phyloP scores from a whole-genome alignment of 768 basidiomycete species.

The Rubroboletus satanas region DNA sequence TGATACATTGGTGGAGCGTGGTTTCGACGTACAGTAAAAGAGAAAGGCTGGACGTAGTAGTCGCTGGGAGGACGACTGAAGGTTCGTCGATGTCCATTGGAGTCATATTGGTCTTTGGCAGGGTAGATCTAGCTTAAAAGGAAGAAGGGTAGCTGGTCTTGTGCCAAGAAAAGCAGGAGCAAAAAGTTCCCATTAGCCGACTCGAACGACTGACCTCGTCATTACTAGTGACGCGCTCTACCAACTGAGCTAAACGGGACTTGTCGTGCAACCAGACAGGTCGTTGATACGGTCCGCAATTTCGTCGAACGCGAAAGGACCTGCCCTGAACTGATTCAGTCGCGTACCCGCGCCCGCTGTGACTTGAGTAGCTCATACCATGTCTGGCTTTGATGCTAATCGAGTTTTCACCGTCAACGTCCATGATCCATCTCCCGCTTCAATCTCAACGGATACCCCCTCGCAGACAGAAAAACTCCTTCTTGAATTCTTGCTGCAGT shows the following conservation, averaged over 20 bases:
- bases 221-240: slow-evolving; percentile 50
- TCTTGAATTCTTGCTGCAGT: slow-evolving; percentile 82
- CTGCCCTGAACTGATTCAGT: slow-evolving; percentile 24
- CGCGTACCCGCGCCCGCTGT: slow-evolving; percentile 7
- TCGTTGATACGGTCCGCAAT: background rate
- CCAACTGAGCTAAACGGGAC: slow-evolving; percentile 45
- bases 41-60: slow-evolving; percentile 68
- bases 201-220: slow-evolving; percentile 42
- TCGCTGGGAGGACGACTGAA: slow-evolving; percentile 69
- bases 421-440: slow-evolving; percentile 52
- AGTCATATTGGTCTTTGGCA: slow-evolving; percentile 32
- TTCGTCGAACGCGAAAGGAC: slow-evolving; percentile 26
- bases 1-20: background rate
- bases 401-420: slow-evolving; percentile 79
- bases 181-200: slow-evolving; percentile 40
- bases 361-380: slow-evolving; percentile 27
- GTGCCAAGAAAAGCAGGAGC: background rate
- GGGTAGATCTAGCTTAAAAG: background rate
- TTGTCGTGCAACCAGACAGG: background rate
- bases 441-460: slow-evolving; percentile 62
- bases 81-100: slow-evolving; percentile 79
- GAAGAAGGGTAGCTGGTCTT: background rate
- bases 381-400: slow-evolving; percentile 89
- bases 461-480: slow-evolving; percentile 79
- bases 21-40: slow-evolving; percentile 59